Base-by-base conservation (phyloP, 2,329 filamentous ascomycete genomes). In the Kalmusia sp. region DNA sequence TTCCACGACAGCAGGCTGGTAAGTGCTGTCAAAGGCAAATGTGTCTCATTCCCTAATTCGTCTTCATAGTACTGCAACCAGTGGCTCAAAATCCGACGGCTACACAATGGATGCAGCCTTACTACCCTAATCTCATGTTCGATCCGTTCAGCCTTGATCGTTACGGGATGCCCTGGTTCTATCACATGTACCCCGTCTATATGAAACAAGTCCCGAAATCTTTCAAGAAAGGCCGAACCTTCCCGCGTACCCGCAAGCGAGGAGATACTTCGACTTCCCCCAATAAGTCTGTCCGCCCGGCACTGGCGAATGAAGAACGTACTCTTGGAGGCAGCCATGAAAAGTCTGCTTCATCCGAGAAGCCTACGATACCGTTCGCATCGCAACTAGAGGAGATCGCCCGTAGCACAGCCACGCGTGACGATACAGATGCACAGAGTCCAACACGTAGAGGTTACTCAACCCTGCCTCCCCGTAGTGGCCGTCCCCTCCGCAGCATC, bases 111-210 rank as follows among this genome's bases (percentile, higher is more conserved):
- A 27, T n/a, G 8, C 46, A 49, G 15, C 38, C 33, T 28, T 24
- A 50, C 12, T 37, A 50, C 25, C 7, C 46, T 5, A 9, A 43
- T 2, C 49, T 46, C 9, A 19, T 61, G 2, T 61, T 59, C 4
- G 59, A 68, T 30, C 56, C 63, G 21, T 66, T 53, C 34, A 44
- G 54, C 5, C 48, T 69, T 5, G 69, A 71, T 40, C 50, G 40
- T 17, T 63, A 65, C 38, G 63, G 65, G 0, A 62, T 69, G 7
- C 68, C 67, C 2, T 65, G 65, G 58, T 61, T 64, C 30, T 68
- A 68, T 41, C 59, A 68, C 49, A 68, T 72, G 67, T 69, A 70
- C 35, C 59, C 65, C 1, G 50, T 68, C 3, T 63, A 62, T 14
- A 58, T 61, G 17, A 53, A 62, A 24, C 54, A 61, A 30, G 49